These are phyloP conservation scores for Aleurites moluccanus DNA, from an alignment of 441 rosid species.

Conservation along the genomic window DNA sequence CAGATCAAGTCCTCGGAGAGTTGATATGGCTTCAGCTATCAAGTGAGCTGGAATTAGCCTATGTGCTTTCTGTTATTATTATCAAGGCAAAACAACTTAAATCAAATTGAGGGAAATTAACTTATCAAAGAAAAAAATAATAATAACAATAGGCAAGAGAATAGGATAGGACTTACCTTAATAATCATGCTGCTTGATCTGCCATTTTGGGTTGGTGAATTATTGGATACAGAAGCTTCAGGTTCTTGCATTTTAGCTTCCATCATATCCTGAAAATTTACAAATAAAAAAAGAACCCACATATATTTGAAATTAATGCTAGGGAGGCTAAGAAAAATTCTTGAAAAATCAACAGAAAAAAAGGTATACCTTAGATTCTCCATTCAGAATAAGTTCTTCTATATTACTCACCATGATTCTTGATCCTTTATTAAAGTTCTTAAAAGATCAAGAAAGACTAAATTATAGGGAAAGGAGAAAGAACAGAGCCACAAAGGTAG, in stretches of 20 bases:
- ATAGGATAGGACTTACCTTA: conserved; percentile 39
- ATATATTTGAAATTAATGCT: not conserved
- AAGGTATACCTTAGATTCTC: conserved; percentile 22
- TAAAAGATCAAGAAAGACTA: not conserved
- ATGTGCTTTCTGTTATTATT: conserved; percentile 44
- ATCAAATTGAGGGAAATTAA: not conserved
- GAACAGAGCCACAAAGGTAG: conserved; percentile 11
- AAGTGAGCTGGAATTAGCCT: conserved; percentile 57
- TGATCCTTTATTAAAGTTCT: not conserved
- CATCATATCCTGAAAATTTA: conserved; percentile 26
- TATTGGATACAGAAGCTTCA: conserved; percentile 30
- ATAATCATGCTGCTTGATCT: conserved; percentile 63
- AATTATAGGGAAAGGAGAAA: not conserved
- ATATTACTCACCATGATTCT: conserved; percentile 30
- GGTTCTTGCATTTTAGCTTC: conserved; percentile 33
- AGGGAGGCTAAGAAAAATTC: not conserved
- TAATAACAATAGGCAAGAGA: not conserved
- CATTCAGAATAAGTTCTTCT: conserved; percentile 20
- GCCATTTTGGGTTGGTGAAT: conserved; percentile 34
- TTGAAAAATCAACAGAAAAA: not conserved
- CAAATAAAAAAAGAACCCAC: not conserved
- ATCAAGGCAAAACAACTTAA: not conserved
- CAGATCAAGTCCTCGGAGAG: conserved; percentile 56
- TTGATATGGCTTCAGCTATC: conserved; percentile 66
- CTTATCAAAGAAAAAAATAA: not conserved